Evolutionary conservation across 2,329 filamentous ascomycete species (phyloP), one percentile per base, ranked within the genome.

Genomic region (Ceratocystis smalleyi): DNA sequence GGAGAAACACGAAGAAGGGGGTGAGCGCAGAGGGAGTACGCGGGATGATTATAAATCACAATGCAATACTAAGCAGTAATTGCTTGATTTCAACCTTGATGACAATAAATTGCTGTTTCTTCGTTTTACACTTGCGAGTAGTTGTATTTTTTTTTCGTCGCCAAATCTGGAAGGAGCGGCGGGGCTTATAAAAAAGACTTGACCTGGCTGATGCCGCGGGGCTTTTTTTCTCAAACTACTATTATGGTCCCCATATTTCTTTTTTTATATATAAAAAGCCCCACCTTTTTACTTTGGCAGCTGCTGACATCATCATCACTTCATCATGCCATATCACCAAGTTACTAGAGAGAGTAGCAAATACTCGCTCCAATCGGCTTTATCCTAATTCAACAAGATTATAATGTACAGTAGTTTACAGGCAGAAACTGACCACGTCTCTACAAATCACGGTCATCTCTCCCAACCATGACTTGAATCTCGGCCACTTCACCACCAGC

Each of bases 371-470:
- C 32, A 22, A 35, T 35, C 32, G 2, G 3, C n/a, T 35, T 57
- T 55, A 1, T 35, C 15, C 54, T 35, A 24, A 35, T 32, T 35
- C 17, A 12, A 43, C 59, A 35, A 27, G 8, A 27, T 19, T 57
- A 40, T 64, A 61, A 30, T 61, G 59, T 65, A 65, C 64, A 65
- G 51, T 65, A 63, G 43, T 65, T 59, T 65, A 65, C 64, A 65
- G n/a, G 49, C 32, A 32, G 43, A 59, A 43, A 27, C 40, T 30
- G 10, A 6, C 17, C 43, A 10, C 35, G 40, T 17, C 27, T 32
- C 5, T 27, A 47, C 1, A 49, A 27, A 3, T 12, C 35, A 5
- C 35, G 35, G 35, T 15, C 3, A 40, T 40, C 35, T 40, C 10
- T 61, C 12, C 30, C 35, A 24, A 12, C 22, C 22, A 5, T 45